These are phyloP conservation scores for Myxozyma mucilagina DNA, from an alignment of 805 yeast species.

Conservation along the genomic window DNA sequence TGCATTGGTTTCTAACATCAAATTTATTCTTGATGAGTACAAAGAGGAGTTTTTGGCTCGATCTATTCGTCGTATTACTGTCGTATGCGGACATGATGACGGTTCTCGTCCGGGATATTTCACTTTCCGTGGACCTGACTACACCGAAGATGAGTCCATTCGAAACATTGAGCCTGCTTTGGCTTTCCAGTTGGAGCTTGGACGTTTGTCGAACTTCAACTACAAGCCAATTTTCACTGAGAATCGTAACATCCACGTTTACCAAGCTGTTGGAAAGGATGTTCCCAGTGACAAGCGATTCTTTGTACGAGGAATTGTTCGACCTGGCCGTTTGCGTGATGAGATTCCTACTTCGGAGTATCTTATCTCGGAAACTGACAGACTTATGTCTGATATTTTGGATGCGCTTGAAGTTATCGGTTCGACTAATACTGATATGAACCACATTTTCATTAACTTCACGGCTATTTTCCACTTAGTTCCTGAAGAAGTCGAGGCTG, in stretches of 20 bases:
- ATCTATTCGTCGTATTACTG: constrained; percentile 87
- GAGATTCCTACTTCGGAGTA: constrained; percentile 92
- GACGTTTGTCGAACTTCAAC: constrained; percentile 90
- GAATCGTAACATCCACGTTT: constrained; percentile 95
- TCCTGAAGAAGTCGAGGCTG: constrained; percentile 95
- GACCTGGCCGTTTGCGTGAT: constrained; percentile 93
- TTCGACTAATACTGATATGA: constrained; percentile 91
- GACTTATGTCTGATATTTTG: constrained; percentile 92
- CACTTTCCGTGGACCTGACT: constrained; percentile 89
- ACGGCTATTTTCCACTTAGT: constrained; percentile 92
- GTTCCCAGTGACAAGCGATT: constrained; percentile 91
- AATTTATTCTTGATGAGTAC: constrained; percentile 64
- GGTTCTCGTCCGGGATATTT: constrained; percentile 94
- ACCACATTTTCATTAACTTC: constrained; percentile 95
- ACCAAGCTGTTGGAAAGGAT: constrained; percentile 93
- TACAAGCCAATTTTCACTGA: constrained; percentile 94
- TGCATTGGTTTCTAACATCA: constrained; percentile 62
- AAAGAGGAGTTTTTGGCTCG: constrained; percentile 68
- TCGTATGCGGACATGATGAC: constrained; percentile 77
- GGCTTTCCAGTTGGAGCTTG: constrained; percentile 95
- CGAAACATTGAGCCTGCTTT: constrained; percentile 98
- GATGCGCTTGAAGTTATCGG: constrained; percentile 94
- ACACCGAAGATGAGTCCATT: constrained; percentile 83
- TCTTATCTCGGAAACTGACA: constrained; percentile 91
- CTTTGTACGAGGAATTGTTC: constrained; percentile 94